These are phyloP conservation scores for Vanilla planifolia DNA, from an alignment of 106 monocot genomes.

Conservation along the genomic window DNA sequence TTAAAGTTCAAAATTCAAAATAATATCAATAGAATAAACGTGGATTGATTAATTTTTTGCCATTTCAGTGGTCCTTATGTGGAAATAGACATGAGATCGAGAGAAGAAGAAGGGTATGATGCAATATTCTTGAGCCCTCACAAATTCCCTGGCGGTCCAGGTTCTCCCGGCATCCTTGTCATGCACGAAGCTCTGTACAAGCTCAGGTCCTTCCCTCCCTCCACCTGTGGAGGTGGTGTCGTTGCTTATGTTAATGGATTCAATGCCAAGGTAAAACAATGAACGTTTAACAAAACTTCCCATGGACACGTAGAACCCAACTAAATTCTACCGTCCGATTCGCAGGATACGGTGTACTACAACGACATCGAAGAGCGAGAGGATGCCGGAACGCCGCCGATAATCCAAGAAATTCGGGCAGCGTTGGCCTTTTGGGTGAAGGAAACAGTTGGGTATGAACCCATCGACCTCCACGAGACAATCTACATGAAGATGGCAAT, in stretches of 20 bases:
- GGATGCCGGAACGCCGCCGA: constrained; percentile 43
- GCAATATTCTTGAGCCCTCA: constrained; percentile 54
- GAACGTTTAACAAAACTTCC: neutral
- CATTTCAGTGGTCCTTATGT: constrained; percentile 47
- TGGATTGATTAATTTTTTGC: no score
- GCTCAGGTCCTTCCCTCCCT: constrained; percentile 27
- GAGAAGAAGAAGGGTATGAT: constrained; percentile 36
- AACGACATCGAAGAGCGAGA: constrained; percentile 40
- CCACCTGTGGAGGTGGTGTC: constrained; percentile 52
- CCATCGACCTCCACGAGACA: constrained; percentile 20
- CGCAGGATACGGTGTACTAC: constrained; percentile 39
- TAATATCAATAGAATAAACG: no score
- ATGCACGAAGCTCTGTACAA: constrained; percentile 36
- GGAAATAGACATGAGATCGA: constrained; percentile 37
- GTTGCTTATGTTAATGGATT: constrained; percentile 48
- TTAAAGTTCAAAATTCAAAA: no score
- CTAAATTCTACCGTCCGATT: neutral
- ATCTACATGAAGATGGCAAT: constrained; percentile 13
- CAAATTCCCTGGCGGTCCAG: constrained; percentile 49
- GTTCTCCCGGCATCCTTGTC: constrained; percentile 43
- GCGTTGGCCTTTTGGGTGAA: constrained; percentile 44
- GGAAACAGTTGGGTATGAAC: constrained; percentile 12
- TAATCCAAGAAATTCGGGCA: constrained; percentile 34
- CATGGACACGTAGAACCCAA: neutral
- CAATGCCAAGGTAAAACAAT: constrained; percentile 28